phyloP scores from a whole-genome alignment of 495 filamentous ascomycete species.

The Hyaloscypha finlandica region DNA sequence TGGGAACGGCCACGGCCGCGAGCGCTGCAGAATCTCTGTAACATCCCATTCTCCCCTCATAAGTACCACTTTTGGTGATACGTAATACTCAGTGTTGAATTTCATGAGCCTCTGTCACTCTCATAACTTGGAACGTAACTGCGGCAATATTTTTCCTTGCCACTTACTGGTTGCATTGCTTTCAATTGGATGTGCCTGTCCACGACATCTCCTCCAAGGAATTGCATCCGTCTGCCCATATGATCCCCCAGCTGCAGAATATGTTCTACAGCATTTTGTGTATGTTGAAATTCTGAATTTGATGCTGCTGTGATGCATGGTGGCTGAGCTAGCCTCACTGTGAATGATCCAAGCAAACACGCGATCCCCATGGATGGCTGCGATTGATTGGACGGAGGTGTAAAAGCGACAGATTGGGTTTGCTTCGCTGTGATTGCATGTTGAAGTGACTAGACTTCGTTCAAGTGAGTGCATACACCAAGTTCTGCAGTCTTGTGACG shows the following conservation, averaged over 20 bases:
- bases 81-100: neutral
- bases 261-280: constrained; percentile 26
- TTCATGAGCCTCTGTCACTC: neutral
- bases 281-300: constrained; percentile 15
- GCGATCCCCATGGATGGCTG: neutral
- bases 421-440: constrained; percentile 29
- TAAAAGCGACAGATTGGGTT: constrained; percentile 21
- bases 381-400: constrained; percentile 11
- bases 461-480: neutral
- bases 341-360: constrained; percentile 28
- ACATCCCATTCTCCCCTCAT: neutral
- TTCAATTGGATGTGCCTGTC: neutral
- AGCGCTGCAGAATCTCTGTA: constrained; percentile 1
- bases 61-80: neutral
- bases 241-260: constrained; percentile 18
- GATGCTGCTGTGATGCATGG: constrained; percentile 15
- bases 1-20: too few relatives aligned
- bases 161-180: neutral
- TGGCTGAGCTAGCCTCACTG: constrained; percentile 23
- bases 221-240: constrained; percentile 17
- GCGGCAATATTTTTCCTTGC: neutral
- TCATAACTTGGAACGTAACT: neutral
- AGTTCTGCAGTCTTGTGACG: constrained; percentile 19
- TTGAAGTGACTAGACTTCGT: constrained; percentile 1
- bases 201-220: constrained; percentile 11